phyloP scores from a whole-genome alignment of 352 stramenopile genomes.

The Globisporangium radiosum region DNA sequence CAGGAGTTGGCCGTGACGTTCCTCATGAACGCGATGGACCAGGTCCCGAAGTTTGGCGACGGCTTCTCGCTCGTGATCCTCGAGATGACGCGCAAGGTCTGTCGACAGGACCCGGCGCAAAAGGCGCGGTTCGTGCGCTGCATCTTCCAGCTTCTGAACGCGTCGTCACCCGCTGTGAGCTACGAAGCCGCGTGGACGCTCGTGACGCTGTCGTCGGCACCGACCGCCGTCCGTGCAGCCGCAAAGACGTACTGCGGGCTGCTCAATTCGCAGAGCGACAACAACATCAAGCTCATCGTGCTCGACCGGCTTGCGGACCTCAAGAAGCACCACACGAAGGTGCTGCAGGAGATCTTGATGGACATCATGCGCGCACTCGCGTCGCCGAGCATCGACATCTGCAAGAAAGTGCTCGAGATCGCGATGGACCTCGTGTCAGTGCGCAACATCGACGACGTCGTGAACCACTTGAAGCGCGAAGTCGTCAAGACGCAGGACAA shows the following conservation, averaged over 20 bases:
- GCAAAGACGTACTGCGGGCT: constrained; percentile 97
- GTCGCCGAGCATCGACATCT: constrained; percentile 98
- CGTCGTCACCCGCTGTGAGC: constrained; percentile 85
- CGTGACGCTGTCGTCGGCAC: constrained; percentile 96
- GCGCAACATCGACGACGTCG: constrained; percentile 98
- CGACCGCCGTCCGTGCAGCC: constrained; percentile 95
- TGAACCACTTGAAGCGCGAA: constrained; percentile 86
- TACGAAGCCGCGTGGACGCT: constrained; percentile 99
- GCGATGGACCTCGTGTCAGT: constrained; percentile 96
- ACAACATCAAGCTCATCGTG: constrained; percentile 99
- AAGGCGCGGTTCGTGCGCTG: constrained; percentile 99
- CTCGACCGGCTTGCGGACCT: constrained; percentile 96
- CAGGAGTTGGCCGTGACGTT: constrained; percentile 98
- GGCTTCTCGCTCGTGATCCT: constrained; percentile 99
- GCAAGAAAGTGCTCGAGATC: constrained; percentile 98
- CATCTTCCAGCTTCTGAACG: constrained; percentile 97
- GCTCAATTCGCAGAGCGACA: constrained; percentile 98
- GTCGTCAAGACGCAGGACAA: constrained; percentile 89
- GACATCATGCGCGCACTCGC: constrained; percentile 97
- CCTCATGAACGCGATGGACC: constrained; percentile 95
- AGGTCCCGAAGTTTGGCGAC: constrained; percentile 93
- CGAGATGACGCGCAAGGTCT: constrained; percentile 98
- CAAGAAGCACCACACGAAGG: constrained; percentile 96
- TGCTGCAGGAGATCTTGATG: constrained; percentile 98
- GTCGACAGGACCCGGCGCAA: constrained; percentile 95